phyloP scores from a whole-genome alignment of 805 yeast species.

The Jamesozyma spencerorum region DNA sequence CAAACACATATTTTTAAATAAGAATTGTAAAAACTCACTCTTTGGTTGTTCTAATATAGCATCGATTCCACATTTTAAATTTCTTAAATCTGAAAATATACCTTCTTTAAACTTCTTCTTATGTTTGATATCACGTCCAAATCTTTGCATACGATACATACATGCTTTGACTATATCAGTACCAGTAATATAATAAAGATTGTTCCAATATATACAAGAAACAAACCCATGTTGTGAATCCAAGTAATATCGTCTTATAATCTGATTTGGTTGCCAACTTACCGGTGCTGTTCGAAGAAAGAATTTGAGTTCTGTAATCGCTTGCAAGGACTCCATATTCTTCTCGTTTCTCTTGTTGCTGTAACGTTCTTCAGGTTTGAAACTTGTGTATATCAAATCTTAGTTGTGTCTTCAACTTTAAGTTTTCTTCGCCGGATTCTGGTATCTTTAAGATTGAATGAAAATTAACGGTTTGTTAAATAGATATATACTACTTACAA shows the following conservation, averaged over 20 bases:
- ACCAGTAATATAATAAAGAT: conserved; percentile 83
- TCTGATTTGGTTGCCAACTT: conserved; percentile 84
- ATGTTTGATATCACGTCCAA: conserved; percentile 77
- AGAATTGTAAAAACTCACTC: conserved; percentile 72
- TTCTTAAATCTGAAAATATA: conserved; percentile 80
- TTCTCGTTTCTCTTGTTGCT: background rate
- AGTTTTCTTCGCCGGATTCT: too few relatives aligned
- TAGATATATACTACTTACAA: too few relatives aligned
- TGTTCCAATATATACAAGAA: conserved; percentile 86
- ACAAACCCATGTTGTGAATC: conserved; percentile 87
- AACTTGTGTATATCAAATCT: background rate
- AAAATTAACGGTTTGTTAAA: too few relatives aligned
- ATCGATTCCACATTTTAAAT: conserved; percentile 76
- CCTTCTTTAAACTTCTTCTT: conserved; percentile 96
- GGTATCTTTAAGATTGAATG: too few relatives aligned
- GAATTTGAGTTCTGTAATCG: conserved; percentile 72
- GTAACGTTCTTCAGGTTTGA: background rate
- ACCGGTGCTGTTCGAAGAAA: conserved; percentile 92
- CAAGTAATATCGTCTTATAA: conserved; percentile 73
- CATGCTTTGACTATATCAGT: conserved; percentile 92
- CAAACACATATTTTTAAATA: conserved; percentile 78
- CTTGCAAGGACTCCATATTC: conserved; percentile 41
- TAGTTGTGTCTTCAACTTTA: too few relatives aligned
- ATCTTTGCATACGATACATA: conserved; percentile 80
- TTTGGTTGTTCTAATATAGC: conserved; percentile 83